A percentile compares a stretch with the other conserved stretches of the same genome.
Conservation (phyloP, 441 rosid genomes). For the Macaranga tanarius region DNA sequence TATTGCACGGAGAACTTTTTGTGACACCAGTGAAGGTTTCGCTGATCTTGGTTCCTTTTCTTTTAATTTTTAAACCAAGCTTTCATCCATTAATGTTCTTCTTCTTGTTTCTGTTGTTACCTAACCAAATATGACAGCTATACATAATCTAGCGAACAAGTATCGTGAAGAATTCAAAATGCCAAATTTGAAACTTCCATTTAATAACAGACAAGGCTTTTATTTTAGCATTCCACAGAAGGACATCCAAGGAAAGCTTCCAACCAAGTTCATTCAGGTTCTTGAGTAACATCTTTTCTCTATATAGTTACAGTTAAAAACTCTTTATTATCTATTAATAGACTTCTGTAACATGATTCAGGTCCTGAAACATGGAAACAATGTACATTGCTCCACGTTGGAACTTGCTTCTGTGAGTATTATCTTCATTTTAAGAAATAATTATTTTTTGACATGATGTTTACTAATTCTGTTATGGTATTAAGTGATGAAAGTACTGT, state of each 20-base stretch:
- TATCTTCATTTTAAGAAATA: conserved; percentile 3
- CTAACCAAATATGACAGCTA: conserved; percentile 50
- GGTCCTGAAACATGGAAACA: conserved; percentile 92
- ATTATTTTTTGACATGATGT: conserved; percentile 13
- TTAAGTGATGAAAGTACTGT: background rate
- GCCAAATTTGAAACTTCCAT: conserved; percentile 92
- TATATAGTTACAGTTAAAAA: conserved; percentile 10
- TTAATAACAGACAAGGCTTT: conserved; percentile 95
- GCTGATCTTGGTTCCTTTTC: conserved; percentile 17
- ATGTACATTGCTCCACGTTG: conserved; percentile 85
- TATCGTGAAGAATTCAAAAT: conserved; percentile 87
- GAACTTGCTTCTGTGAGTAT: conserved; percentile 96
- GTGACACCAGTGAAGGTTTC: conserved; percentile 97
- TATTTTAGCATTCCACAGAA: conserved; percentile 88
- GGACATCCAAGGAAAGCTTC: conserved; percentile 88
- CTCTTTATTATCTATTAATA: conserved; percentile 23
- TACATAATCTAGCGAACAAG: conserved; percentile 89
- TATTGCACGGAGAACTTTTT: conserved; percentile 92
- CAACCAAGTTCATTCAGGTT: conserved; percentile 95
- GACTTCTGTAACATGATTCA: conserved; percentile 36
- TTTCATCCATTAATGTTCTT: conserved; percentile 7
- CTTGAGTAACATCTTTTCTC: conserved; percentile 16
- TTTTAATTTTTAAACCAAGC: background rate
- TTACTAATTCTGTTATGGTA: background rate
- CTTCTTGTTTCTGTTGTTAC: conserved; percentile 17